These are phyloP conservation scores for Paramecium biaurelia DNA, from an alignment of 73 alveolate species.

Conservation along the genomic window DNA sequence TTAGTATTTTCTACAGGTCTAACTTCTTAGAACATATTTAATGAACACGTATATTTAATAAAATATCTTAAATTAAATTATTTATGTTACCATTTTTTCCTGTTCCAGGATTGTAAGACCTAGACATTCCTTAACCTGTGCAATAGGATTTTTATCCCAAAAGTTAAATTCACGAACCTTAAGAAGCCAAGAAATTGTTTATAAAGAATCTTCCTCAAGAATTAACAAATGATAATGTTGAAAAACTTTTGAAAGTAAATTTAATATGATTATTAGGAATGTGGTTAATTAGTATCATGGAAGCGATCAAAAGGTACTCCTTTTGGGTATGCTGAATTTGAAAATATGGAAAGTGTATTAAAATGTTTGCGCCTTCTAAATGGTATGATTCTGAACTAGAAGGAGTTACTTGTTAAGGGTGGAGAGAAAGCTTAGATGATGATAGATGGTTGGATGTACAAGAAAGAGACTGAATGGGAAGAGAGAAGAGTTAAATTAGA, in stretches of 20 bases:
- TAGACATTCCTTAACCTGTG: neutral
- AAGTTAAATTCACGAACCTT: constrained; percentile 9
- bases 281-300: constrained; percentile 41
- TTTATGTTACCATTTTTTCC: constrained; percentile 22
- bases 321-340: constrained; percentile 50
- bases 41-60: constrained; percentile 30
- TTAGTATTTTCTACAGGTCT: constrained; percentile 24
- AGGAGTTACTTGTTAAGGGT: constrained; percentile 21
- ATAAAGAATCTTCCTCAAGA: constrained; percentile 40
- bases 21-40: constrained; percentile 1
- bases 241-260: constrained; percentile 33
- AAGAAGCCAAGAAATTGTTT: constrained; percentile 42
- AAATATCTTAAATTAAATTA: constrained; percentile 7
- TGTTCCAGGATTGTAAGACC: constrained; percentile 13
- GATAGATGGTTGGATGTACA: constrained; percentile 47
- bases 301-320: constrained; percentile 43
- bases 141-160: neutral
- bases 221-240: constrained; percentile 44
- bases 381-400: neutral
- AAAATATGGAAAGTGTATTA: constrained; percentile 33
- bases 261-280: neutral
- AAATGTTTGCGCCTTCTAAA: constrained; percentile 42
- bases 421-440: constrained; percentile 27
- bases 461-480: constrained; percentile 40
- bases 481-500: constrained; percentile 26